Evolutionary conservation across 2,329 filamentous ascomycete genomes (phyloP).

Genomic region (Ophiognomonia clavigignenti-juglandacearum): DNA sequence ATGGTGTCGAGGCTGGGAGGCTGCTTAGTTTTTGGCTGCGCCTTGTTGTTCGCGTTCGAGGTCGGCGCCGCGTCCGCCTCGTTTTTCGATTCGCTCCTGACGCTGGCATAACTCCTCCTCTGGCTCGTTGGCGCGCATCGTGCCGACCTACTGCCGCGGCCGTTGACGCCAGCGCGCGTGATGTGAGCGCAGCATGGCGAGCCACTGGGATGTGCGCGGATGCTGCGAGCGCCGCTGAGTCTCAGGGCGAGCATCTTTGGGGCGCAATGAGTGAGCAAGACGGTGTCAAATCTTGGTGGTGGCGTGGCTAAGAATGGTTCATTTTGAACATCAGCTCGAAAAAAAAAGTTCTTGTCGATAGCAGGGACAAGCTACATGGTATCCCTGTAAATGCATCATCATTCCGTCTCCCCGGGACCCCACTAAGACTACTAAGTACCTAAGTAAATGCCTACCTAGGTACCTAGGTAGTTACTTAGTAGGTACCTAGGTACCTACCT

Average conservation of each 20-base stretch:
- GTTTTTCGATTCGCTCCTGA: background rate
- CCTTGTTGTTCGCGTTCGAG: background rate
- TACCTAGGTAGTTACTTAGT: no score
- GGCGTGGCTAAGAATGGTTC: background rate
- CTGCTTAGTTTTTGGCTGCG: background rate
- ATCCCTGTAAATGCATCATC: no score
- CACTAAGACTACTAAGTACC: no score
- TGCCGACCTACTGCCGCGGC: background rate
- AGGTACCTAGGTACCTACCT: no score
- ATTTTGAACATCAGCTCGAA: no score
- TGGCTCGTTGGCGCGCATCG: background rate
- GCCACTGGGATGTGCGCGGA: conserved; percentile 1
- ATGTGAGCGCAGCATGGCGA: conserved; percentile 6
- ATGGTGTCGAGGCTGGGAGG: background rate
- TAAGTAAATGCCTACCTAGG: no score
- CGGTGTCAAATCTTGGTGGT: no score
- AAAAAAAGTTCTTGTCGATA: no score
- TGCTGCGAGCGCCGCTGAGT: conserved; percentile 11
- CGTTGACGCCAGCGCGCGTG: background rate
- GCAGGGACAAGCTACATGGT: no score
- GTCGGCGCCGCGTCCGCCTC: background rate
- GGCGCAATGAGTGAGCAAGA: no score
- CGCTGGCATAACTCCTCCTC: conserved; percentile 5
- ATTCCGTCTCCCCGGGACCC: no score
- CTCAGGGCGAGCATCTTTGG: conserved; percentile 13